A percentile compares a stretch with the other conserved stretches of the same genome.
Conservation (phyloP, 306 rosid genomes). For the Prosopis cineraria region DNA sequence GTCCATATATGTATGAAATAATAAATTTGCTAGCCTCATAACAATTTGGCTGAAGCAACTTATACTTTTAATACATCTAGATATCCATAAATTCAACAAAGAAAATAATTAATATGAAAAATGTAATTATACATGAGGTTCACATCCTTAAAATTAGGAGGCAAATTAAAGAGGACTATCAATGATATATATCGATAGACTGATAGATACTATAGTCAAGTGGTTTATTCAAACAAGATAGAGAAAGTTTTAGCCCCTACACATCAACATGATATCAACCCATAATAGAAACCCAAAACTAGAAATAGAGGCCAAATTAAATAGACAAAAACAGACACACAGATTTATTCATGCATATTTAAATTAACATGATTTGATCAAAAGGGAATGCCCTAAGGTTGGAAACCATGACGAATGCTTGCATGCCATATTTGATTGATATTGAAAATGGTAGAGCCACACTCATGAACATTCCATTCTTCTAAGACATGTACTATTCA, state of each 20-base stretch:
- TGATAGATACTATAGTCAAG: too few relatives aligned
- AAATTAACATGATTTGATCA: background rate
- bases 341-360: background rate
- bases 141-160: too few relatives aligned
- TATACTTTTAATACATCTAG: too few relatives aligned
- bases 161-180: too few relatives aligned
- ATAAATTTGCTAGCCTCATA: too few relatives aligned
- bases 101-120: too few relatives aligned
- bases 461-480: background rate
- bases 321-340: background rate
- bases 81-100: too few relatives aligned
- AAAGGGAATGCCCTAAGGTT: background rate
- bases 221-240: background rate
- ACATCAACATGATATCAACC: background rate
- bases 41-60: too few relatives aligned
- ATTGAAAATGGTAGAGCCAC: background rate
- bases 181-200: too few relatives aligned
- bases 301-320: background rate
- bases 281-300: background rate
- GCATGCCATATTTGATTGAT: background rate
- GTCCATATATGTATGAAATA: too few relatives aligned
- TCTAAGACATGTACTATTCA: conserved; percentile 10
- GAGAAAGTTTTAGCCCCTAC: background rate
- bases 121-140: too few relatives aligned
- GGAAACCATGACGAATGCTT: conserved; percentile 2